Percentiles rank a stretch among this genome's conserved stretches.
These are phyloP conservation scores for Trametes hirsuta DNA, from an alignment of 1,284 basidiomycete genomes.

Conservation along the genomic window DNA sequence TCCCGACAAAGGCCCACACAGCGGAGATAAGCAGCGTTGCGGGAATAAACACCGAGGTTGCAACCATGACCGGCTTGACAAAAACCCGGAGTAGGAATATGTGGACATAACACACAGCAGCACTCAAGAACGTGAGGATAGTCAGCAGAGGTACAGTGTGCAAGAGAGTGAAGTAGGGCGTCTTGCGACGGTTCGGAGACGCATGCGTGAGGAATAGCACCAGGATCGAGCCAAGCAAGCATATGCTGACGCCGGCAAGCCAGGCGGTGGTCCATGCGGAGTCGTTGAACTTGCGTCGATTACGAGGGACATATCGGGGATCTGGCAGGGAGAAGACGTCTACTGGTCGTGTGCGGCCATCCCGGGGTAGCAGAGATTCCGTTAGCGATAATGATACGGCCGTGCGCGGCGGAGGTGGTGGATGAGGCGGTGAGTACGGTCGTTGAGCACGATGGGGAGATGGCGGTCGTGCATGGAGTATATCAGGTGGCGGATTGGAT, in stretches of 20 bases:
- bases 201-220: constrained; percentile 56
- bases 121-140: constrained; percentile 75
- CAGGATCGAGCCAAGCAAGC: constrained; percentile 63
- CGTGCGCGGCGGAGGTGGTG: constrained; percentile 39
- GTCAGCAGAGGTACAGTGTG: constrained; percentile 86
- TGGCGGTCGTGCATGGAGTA: constrained; percentile 31
- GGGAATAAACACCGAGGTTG: constrained; percentile 81
- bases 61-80: constrained; percentile 80
- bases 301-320: constrained; percentile 61
- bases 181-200: constrained; percentile 43
- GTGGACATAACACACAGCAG: constrained; percentile 75
- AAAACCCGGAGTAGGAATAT: constrained; percentile 79
- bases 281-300: constrained; percentile 72
- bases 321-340: constrained; percentile 77
- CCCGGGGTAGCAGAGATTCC: constrained; percentile 72
- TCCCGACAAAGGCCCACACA: constrained; percentile 87
- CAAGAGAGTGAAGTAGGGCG: constrained; percentile 69
- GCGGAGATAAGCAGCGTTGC: constrained; percentile 81
- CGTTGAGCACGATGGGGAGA: constrained; percentile 30
- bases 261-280: constrained; percentile 71
- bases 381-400: constrained; percentile 65
- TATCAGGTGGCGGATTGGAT: constrained; percentile 42
- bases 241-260: constrained; percentile 59
- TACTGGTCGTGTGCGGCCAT: constrained; percentile 60
- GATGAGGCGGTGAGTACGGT: constrained; percentile 30